These are phyloP conservation scores for Tolypocladium pustulatum DNA, from an alignment of 2,329 filamentous ascomycete genomes.

Conservation along the genomic window DNA sequence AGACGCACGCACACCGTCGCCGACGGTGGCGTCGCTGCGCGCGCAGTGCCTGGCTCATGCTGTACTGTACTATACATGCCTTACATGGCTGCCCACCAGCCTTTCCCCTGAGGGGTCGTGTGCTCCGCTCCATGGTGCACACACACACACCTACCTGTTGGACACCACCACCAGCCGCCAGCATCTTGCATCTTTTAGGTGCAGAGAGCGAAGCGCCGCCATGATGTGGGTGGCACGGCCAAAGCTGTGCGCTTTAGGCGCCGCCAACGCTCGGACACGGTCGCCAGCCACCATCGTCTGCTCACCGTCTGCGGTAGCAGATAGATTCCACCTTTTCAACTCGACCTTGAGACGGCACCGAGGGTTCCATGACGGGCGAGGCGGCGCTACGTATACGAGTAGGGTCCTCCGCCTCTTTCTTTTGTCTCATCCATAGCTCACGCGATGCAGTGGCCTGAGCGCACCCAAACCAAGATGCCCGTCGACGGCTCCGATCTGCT, in stretches of 20 bases:
- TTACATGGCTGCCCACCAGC: not conserved
- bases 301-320: not conserved
- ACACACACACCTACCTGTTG: not conserved
- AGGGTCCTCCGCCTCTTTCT: not conserved
- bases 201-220: not conserved
- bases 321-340: not conserved
- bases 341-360: not conserved
- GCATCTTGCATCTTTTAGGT: not conserved
- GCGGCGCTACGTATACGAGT: too few species aligned
- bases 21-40: too few species aligned
- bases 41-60: not conserved
- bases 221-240: not conserved
- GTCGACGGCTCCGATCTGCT: not conserved
- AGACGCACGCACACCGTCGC: too few species aligned
- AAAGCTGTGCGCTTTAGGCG: not conserved
- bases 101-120: not conserved
- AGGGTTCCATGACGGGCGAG: not conserved
- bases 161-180: not conserved
- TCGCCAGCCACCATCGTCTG: not conserved
- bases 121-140: not conserved
- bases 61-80: too few species aligned
- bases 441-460: not conserved
- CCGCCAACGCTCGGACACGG: not conserved
- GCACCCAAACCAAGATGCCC: not conserved
- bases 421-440: not conserved